These are phyloP conservation scores for Geotrichum aggregatum DNA, from an alignment of 1,139 yeast species.

Conservation along the genomic window DNA sequence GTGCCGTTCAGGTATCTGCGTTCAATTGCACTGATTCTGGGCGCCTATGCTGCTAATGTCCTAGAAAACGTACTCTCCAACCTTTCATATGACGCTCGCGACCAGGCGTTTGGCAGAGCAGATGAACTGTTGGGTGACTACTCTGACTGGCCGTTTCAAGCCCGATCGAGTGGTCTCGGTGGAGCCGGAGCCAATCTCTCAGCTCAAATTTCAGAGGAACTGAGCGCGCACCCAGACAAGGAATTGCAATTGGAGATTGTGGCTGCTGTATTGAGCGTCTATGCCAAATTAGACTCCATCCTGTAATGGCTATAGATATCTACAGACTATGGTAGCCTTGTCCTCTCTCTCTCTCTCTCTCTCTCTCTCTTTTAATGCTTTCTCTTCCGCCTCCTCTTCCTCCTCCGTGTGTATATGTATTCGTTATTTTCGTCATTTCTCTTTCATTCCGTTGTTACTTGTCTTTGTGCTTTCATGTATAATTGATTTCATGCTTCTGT, in stretches of 20 bases:
- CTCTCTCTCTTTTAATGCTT: too few species aligned
- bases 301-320: slow-evolving; percentile 25
- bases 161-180: slow-evolving; percentile 50
- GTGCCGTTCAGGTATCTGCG: slow-evolving; percentile 71
- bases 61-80: slow-evolving; percentile 81
- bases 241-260: slow-evolving; percentile 80
- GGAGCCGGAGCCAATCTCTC: slow-evolving; percentile 77
- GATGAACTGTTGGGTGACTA: slow-evolving; percentile 82
- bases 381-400: too few species aligned
- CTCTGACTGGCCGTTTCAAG: slow-evolving; percentile 80
- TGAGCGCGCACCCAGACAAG: slow-evolving; percentile 50
- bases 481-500: too few species aligned
- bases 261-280: slow-evolving; percentile 64
- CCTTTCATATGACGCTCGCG: slow-evolving; percentile 83
- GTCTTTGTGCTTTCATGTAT: too few species aligned
- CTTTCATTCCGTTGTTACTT: too few species aligned
- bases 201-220: slow-evolving; percentile 62
- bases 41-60: slow-evolving; percentile 93
- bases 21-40: slow-evolving; percentile 76
- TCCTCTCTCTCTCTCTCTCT: too few species aligned
- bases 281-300: slow-evolving; percentile 38
- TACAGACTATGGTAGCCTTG: too few species aligned
- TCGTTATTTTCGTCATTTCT: too few species aligned
- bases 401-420: too few species aligned
- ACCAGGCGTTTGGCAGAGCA: slow-evolving; percentile 87